A percentile compares a stretch with the other conserved stretches of the same genome.
Conservation (phyloP, 2,329 filamentous ascomycete genomes). For the Uncinocarpus reesii region DNA sequence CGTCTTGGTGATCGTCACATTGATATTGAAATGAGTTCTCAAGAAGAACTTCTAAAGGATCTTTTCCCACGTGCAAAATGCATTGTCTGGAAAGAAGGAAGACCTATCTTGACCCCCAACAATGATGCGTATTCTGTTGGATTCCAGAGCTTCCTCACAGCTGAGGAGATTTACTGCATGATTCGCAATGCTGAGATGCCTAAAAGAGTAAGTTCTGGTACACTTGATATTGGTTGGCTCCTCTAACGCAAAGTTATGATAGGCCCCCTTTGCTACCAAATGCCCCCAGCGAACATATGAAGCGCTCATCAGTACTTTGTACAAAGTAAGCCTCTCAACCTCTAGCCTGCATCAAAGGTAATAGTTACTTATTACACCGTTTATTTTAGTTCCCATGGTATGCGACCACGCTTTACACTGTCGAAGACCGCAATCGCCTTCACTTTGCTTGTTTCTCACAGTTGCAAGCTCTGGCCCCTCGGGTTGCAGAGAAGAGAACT, state of each 20-base stretch:
- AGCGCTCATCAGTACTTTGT: conserved; percentile 41
- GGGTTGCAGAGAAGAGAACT: conserved; percentile 39
- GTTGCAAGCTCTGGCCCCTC: conserved; percentile 54
- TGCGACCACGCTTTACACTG: conserved; percentile 35
- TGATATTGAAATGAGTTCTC: conserved; percentile 37
- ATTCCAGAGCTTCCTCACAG: conserved; percentile 43
- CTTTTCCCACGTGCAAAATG: conserved; percentile 45
- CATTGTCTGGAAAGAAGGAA: conserved; percentile 36
- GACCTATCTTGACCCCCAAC: conserved; percentile 27
- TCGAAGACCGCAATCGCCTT: conserved; percentile 39
- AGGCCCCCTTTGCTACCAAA: conserved; percentile 43
- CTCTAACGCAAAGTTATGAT: conserved; percentile 1
- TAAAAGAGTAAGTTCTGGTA: conserved; percentile 36
- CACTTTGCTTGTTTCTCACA: conserved; percentile 35
- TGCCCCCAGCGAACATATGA: conserved; percentile 46
- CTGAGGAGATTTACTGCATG: conserved; percentile 41
- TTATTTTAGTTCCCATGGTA: conserved; percentile 42
- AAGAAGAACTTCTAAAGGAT: conserved; percentile 42
- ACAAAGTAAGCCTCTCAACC: conserved; percentile 36
- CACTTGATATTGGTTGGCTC: not conserved
- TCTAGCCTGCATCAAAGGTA: not conserved
- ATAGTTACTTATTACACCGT: conserved; percentile 7
- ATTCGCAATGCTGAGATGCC: conserved; percentile 41
- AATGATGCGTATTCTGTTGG: conserved; percentile 39
- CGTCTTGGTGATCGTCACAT: conserved; percentile 42